Base-by-base conservation (phyloP, 78 protist genomes). In the Dictyostelium brefeldianum region DNA sequence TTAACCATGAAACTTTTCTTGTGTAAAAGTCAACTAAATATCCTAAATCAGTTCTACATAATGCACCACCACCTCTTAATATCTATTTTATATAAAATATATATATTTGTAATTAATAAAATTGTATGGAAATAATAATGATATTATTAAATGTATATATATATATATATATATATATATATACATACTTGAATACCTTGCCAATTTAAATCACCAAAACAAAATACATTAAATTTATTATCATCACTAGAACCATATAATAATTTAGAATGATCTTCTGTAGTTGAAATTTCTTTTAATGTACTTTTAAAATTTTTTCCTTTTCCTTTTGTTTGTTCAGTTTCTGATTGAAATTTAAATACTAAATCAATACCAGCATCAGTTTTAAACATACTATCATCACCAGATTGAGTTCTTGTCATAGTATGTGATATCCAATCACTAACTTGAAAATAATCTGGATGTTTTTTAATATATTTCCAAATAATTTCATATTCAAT, bases 201-300 rank as follows among this genome's bases (percentile, higher is more conserved):
- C 65, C 65, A 57, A n/a, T 57, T 57, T 57, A 57, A n/a, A 57
- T 12, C 65, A 15, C 65, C 65, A 6, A 57, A 57, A 57, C 65
- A 57, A n/a, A 57, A n/a, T 12, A n/a, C n/a, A n/a, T n/a, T 57
- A n/a, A 8, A 9, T 6, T 1, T 0, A 57, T 27, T 27, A 57
- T 57, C 29, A 57, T 57, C 31, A 57, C 65, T 57, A 3, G n/a
- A 8, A n/a, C 65, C 65, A n/a, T 57, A 57, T 27, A 57, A n/a
- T n/a, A 57, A n/a, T n/a, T 57, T 57, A 8, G 65, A 57, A 57
- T 57, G 65, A 57, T 57, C 65, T 3, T n/a, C n/a, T 57, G 65
- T n/a, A 0, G 65, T n/a, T n/a, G n/a, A n/a, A n/a, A n/a, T n/a
- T n/a, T n/a, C n/a, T n/a, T n/a, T n/a, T n/a, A n/a, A n/a, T n/a